phyloP scores from a whole-genome alignment of 2,329 filamentous ascomycete species.

The Orbilia javanica region DNA sequence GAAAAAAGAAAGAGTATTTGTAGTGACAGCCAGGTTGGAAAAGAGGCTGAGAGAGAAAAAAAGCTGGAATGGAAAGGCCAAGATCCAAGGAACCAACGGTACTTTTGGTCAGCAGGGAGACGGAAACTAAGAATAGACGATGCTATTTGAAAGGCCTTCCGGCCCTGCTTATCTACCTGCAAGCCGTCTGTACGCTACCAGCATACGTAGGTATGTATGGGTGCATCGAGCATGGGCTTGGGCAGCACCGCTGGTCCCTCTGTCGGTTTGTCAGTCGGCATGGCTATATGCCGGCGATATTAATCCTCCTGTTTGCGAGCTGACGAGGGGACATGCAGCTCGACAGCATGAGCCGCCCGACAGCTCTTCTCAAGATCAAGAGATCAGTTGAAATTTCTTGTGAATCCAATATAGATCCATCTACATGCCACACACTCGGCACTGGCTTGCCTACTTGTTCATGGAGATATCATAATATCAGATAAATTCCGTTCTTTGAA shows the following conservation, averaged over 20 bases:
- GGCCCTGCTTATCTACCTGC: constrained; percentile 6
- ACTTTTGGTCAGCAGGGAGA: constrained; percentile 24
- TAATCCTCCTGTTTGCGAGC: background rate
- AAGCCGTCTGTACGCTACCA: no score
- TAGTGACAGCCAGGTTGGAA: constrained; percentile 23
- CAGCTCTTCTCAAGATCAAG: background rate
- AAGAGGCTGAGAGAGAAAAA: constrained; percentile 36
- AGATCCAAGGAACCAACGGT: constrained; percentile 25
- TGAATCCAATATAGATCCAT: no score
- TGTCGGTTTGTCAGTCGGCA: background rate
- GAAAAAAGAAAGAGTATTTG: constrained; percentile 33
- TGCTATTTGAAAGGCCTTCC: constrained; percentile 6
- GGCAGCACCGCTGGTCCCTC: no score
- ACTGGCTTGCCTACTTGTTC: background rate
- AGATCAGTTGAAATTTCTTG: background rate
- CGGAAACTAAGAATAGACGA: constrained; percentile 19
- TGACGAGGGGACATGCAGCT: constrained; percentile 16
- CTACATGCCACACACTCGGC: background rate
- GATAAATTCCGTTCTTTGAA: no score
- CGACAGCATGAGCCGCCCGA: background rate
- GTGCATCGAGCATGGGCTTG: background rate
- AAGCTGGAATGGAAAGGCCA: constrained; percentile 21
- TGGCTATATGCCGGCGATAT: background rate
- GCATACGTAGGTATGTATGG: background rate
- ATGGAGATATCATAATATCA: background rate